Conservation (phyloP, 2,329 filamentous ascomycete genomes). For the Phialophora tarda region DNA sequence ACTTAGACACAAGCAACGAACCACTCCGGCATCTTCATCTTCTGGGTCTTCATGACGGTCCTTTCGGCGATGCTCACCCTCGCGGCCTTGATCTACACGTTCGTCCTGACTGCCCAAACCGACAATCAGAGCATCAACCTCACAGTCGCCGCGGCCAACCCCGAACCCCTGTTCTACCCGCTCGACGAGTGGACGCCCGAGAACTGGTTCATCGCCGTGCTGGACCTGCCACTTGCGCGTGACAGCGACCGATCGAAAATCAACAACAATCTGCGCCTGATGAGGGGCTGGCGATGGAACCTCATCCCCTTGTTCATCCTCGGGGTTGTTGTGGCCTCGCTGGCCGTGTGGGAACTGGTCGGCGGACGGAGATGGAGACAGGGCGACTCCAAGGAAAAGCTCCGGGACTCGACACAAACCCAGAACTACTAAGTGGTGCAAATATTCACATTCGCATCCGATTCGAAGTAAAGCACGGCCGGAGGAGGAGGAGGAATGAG, state of each 20-base stretch:
- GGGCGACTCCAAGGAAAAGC: constrained; percentile 29
- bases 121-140: constrained; percentile 39
- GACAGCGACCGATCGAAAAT: constrained; percentile 32
- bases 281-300: constrained; percentile 38
- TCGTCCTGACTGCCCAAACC: constrained; percentile 33
- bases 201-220: constrained; percentile 39
- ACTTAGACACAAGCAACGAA: constrained; percentile 17
- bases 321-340: constrained; percentile 22
- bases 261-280: constrained; percentile 31
- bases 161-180: constrained; percentile 45
- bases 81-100: constrained; percentile 37
- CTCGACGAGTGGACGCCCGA: constrained; percentile 39
- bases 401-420: constrained; percentile 17
- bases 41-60: constrained; percentile 35
- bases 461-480: background rate
- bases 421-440: constrained; percentile 5
- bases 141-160: constrained; percentile 37
- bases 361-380: constrained; percentile 17
- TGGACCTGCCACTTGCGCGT: constrained; percentile 31
- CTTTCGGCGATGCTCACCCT: constrained; percentile 35
- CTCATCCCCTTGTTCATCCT: constrained; percentile 38
- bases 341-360: constrained; percentile 31
- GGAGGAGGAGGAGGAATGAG: background rate
- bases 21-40: constrained; percentile 28
- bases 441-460: background rate